Conservation (phyloP, 345 rosid genomes). For the Euclidium syriacum region DNA sequence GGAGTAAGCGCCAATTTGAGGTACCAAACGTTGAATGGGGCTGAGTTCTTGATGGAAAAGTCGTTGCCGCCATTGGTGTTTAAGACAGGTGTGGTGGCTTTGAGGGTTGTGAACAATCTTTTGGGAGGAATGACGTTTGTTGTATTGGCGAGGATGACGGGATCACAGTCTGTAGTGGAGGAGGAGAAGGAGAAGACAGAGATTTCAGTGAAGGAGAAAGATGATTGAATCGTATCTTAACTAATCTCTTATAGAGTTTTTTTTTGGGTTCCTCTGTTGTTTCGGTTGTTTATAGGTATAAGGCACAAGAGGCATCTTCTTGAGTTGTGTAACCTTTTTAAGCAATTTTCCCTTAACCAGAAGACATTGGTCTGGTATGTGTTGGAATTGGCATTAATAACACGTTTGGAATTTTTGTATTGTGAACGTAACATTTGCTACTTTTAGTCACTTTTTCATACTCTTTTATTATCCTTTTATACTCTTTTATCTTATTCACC, state of each 20-base stretch:
- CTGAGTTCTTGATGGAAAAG: slow-evolving; percentile 66
- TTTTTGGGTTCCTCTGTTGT: slow-evolving; percentile 10
- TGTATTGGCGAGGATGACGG: slow-evolving; percentile 82
- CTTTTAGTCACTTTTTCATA: too few relatives aligned
- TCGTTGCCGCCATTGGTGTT: slow-evolving; percentile 58
- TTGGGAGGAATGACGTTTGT: slow-evolving; percentile 93
- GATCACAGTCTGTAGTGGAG: slow-evolving; percentile 60
- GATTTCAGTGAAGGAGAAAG: slow-evolving; percentile 30
- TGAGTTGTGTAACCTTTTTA: slow-evolving; percentile 12
- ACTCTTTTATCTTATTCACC: too few relatives aligned
- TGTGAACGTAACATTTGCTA: too few relatives aligned
- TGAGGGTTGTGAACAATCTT: slow-evolving; percentile 74
- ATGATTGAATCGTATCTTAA: slow-evolving; percentile 10
- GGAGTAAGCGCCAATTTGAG: slow-evolving; percentile 88
- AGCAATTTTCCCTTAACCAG: slow-evolving; percentile 2
- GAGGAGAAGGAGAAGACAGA: slow-evolving; percentile 34
- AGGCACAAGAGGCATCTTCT: slow-evolving; percentile 14
- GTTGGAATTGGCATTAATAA: too few relatives aligned
- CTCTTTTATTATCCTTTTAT: too few relatives aligned
- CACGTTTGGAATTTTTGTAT: too few relatives aligned
- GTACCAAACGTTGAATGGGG: slow-evolving; percentile 83
- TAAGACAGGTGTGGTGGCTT: slow-evolving; percentile 71
- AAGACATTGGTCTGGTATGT: not conserved
- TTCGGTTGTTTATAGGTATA: not conserved
- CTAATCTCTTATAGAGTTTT: not conserved